Evolutionary conservation across 176 grass and related monocot genomes (phyloP).

Genomic region (sorghum (Sorghum bicolor)): DNA sequence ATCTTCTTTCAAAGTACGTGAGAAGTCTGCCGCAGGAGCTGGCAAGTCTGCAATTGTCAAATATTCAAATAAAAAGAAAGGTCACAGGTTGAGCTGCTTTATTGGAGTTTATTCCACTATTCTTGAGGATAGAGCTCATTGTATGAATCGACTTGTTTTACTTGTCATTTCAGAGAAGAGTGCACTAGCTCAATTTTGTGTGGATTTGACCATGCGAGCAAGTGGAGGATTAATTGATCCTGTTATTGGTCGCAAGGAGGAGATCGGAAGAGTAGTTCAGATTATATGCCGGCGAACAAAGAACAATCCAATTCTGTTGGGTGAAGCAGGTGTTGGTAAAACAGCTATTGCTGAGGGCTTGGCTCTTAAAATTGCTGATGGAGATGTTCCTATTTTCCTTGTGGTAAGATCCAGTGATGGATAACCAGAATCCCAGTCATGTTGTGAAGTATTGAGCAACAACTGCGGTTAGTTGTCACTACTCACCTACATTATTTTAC

Average conservation of each 20-base stretch:
- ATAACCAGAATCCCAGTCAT: not conserved
- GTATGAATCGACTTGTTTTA: constrained; percentile 2
- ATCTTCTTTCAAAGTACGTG: constrained; percentile 56
- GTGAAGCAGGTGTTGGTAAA: constrained; percentile 97
- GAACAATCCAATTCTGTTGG: constrained; percentile 97
- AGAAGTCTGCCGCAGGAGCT: constrained; percentile 47
- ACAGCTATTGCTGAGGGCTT: constrained; percentile 94
- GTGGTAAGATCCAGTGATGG: constrained; percentile 35
- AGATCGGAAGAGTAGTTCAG: constrained; percentile 91
- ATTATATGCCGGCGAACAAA: constrained; percentile 95
- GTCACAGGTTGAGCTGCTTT: constrained; percentile 24
- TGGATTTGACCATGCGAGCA: constrained; percentile 83
- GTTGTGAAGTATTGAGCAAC: constrained; percentile 3
- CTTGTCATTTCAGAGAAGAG: constrained; percentile 68
- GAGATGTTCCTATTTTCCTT: constrained; percentile 80
- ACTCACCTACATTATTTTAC: constrained; percentile 21
- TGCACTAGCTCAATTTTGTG: constrained; percentile 77
- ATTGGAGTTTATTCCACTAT: constrained; percentile 20
- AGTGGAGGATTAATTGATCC: constrained; percentile 91
- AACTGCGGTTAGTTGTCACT: not conserved
- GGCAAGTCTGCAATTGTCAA: constrained; percentile 63
- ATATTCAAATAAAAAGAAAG: constrained; percentile 80
- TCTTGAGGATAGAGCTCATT: not conserved
- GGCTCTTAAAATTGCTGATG: constrained; percentile 74
- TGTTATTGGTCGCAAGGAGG: constrained; percentile 75